A percentile compares a stretch with the other conserved stretches of the same genome.
phyloP scores from a whole-genome alignment of 176 grass and related monocot genomes.

The Oryza rufipogon region DNA sequence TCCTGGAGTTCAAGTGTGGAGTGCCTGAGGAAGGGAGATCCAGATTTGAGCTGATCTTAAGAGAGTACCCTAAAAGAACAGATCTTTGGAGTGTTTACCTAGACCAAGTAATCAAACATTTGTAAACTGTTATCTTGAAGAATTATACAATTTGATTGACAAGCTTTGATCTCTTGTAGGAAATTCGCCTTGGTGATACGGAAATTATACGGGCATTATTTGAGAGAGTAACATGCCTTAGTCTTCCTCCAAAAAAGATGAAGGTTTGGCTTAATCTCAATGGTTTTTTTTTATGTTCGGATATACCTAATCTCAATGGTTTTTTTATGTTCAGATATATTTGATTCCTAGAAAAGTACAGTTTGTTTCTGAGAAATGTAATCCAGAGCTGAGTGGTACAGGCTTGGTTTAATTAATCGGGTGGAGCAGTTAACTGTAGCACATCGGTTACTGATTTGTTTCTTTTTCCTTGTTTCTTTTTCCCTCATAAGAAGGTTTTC shows the following conservation, averaged over 20 bases:
- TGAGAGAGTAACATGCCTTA: constrained; percentile 80
- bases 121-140: constrained; percentile 19
- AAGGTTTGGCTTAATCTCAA: constrained; percentile 52
- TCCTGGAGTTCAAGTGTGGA: constrained; percentile 86
- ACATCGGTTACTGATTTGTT: background rate
- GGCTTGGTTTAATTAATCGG: background rate
- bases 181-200: constrained; percentile 74
- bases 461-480: background rate
- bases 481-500: background rate
- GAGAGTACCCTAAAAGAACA: constrained; percentile 92
- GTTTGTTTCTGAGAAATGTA: background rate
- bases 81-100: constrained; percentile 97
- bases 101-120: constrained; percentile 74
- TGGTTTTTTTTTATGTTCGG: constrained; percentile 3
- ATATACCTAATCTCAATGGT: background rate
- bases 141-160: constrained; percentile 34
- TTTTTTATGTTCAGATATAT: background rate
- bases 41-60: constrained; percentile 85
- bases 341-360: background rate
- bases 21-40: constrained; percentile 83
- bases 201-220: constrained; percentile 76
- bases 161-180: constrained; percentile 46
- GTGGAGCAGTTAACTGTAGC: background rate
- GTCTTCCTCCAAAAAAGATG: constrained; percentile 96
- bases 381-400: background rate